phyloP scores from a whole-genome alignment of 148 eudicot species.

The Chenopodium quinoa region DNA sequence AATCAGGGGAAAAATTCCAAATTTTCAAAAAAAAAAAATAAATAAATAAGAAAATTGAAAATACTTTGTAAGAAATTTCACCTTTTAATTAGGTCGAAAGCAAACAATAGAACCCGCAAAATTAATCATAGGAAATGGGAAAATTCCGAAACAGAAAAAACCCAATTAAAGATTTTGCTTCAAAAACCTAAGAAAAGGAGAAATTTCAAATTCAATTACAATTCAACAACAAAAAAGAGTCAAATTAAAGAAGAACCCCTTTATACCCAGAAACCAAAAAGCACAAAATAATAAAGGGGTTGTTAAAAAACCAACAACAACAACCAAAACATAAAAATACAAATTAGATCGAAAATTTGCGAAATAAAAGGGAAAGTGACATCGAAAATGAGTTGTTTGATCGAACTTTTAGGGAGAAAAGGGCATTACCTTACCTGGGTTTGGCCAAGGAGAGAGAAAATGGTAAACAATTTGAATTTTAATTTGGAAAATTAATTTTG shows the following conservation, averaged over 20 bases:
- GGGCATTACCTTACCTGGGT: conserved; percentile 13
- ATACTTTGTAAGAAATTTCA: conserved; percentile 5
- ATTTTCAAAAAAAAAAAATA: background rate
- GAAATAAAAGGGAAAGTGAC: conserved; percentile 20
- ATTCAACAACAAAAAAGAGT: background rate
- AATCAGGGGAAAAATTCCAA: background rate
- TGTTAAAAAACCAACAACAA: background rate
- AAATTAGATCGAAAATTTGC: conserved; percentile 7
- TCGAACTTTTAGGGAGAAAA: background rate
- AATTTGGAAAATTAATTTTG: background rate
- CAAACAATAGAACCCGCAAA: conserved; percentile 25
- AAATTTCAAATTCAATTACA: background rate
- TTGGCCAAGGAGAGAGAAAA: conserved; percentile 13
- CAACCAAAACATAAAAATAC: background rate
- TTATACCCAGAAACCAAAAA: conserved; percentile 2
- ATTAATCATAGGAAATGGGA: conserved; percentile 20
- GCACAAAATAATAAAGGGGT: background rate
- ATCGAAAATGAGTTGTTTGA: conserved; percentile 36
- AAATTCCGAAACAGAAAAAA: background rate
- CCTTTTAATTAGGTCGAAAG: conserved; percentile 23
- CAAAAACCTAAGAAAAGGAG: conserved; percentile 13
- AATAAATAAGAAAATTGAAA: background rate
- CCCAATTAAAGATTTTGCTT: conserved; percentile 22
- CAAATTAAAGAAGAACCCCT: conserved; percentile 11
- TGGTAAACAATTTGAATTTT: background rate